Conservation (phyloP, 805 yeast species). For the Yarrowia keelungensis region DNA sequence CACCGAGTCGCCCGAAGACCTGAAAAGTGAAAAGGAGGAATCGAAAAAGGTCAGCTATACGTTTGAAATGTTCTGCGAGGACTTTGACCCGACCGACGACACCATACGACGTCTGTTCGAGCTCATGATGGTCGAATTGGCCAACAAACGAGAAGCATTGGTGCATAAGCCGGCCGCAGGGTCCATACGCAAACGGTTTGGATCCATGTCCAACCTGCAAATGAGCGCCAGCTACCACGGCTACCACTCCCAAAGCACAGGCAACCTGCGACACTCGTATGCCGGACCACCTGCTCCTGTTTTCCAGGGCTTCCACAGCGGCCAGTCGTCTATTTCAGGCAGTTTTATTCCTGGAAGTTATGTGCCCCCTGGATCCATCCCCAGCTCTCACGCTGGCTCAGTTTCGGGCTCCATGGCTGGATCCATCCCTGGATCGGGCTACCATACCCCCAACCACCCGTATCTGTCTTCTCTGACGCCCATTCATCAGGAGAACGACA, state of each 20-base stretch:
- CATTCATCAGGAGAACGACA: slow-evolving; percentile 27
- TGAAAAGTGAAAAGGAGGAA: slow-evolving; percentile 13
- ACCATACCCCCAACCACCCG: slow-evolving; percentile 34
- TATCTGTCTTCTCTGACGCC: slow-evolving; percentile 29
- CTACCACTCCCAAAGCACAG: slow-evolving; percentile 29
- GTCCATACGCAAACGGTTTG: slow-evolving; percentile 34
- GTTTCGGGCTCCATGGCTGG: slow-evolving; percentile 24
- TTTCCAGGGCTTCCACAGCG: slow-evolving; percentile 31
- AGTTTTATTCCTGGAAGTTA: slow-evolving; percentile 22
- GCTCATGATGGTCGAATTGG: slow-evolving; percentile 38
- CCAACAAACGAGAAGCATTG: slow-evolving; percentile 36
- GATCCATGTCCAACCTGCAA: slow-evolving; percentile 37
- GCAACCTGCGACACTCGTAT: slow-evolving; percentile 20
- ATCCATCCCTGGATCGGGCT: slow-evolving; percentile 32
- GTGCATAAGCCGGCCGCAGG: slow-evolving; percentile 29
- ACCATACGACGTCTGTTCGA: slow-evolving; percentile 33
- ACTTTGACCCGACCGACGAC: slow-evolving; percentile 36
- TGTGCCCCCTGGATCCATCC: slow-evolving; percentile 38
- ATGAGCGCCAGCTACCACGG: slow-evolving; percentile 26
- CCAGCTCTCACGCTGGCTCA: slow-evolving; percentile 18
- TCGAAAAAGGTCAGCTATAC: slow-evolving; percentile 30
- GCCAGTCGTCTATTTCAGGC: slow-evolving; percentile 18
- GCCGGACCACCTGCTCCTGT: slow-evolving; percentile 16
- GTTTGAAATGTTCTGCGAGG: slow-evolving; percentile 36
- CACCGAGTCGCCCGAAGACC: slow-evolving; percentile 36